Evolutionary conservation across 306 rosid genomes (phyloP), one percentile per base, ranked within the genome.

Genomic region (Vachellia collinsii): DNA sequence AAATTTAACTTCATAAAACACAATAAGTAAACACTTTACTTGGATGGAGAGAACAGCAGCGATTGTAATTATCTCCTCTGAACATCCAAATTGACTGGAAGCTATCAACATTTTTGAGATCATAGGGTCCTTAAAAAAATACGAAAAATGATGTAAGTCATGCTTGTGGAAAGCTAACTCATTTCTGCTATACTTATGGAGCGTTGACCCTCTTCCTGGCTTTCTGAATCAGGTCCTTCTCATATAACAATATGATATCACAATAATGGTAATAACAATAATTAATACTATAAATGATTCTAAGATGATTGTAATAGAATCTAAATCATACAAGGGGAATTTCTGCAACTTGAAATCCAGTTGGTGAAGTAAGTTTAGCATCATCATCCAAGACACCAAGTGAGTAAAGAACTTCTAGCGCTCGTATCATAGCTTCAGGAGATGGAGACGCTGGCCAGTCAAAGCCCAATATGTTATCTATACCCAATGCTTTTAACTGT

Each of bases 381-480:
- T 94, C 97, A 63, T 91, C 95, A 79, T 92, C 94, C 89, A 94
- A 80, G 75, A 91, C 89, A 56, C 93, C 97, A 62, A 94, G 97
- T 42, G 97, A 94, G 89, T 89, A 94, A 70, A 94, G 94, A 76
- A 94, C 90, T 89, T 94, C 99, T 22, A 94, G 88, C 1, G 99
- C 92, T 50, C 99, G 91, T 82, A 94, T 87, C 99, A 94, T 91
- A 80, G 97, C 92, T 88, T 94, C 99, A 47, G 97, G 88, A 69
- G 97, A 91, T 69, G 99, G 99, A 88, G 99, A 89, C 53, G 97
- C 94, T 63, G 92, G 99, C 99, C 97, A 94, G 81, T 94, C 97
- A 88, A 94, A 94, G 82, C 99, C 95, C 87, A 94, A 73, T 72
- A 94, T 94, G 80, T 92, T 94, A 87, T 94, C 99, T 71, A 94